phyloP scores from a whole-genome alignment of 176 grass and related monocot species.

The Elymus sibiricus region DNA sequence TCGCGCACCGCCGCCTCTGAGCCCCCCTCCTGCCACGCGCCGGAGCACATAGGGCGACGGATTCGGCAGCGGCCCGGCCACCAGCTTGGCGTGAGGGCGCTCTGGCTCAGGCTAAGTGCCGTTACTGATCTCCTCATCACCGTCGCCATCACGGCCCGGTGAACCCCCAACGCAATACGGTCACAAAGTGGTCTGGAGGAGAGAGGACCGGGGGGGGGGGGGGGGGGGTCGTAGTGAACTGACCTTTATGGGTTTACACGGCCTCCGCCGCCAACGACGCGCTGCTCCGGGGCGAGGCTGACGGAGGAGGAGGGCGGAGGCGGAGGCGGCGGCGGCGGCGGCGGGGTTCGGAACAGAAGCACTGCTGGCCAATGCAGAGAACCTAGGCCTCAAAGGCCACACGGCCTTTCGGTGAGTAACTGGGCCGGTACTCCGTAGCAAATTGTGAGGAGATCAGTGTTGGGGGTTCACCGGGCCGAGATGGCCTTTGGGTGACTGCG shows the following conservation, averaged over 20 bases:
- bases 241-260: not conserved
- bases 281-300: not conserved
- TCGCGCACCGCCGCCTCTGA: constrained; percentile 25
- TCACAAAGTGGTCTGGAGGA: not conserved
- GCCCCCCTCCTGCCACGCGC: not conserved
- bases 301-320: not conserved
- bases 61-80: not conserved
- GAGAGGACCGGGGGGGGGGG: not conserved
- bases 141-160: not conserved
- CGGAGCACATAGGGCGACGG: constrained; percentile 20
- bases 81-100: not conserved
- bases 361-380: no score
- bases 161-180: not conserved
- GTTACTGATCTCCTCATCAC: not conserved
- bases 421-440: no score
- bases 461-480: no score
- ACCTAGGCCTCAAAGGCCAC: no score
- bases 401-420: no score
- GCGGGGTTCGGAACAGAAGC: not conserved
- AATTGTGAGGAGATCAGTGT: no score
- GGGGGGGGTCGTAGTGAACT: not conserved
- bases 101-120: not conserved
- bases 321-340: not conserved
- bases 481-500: no score
- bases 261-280: not conserved